Base-by-base conservation (phyloP, 2,329 filamentous ascomycete species). In the Exophiala alcalophila region DNA sequence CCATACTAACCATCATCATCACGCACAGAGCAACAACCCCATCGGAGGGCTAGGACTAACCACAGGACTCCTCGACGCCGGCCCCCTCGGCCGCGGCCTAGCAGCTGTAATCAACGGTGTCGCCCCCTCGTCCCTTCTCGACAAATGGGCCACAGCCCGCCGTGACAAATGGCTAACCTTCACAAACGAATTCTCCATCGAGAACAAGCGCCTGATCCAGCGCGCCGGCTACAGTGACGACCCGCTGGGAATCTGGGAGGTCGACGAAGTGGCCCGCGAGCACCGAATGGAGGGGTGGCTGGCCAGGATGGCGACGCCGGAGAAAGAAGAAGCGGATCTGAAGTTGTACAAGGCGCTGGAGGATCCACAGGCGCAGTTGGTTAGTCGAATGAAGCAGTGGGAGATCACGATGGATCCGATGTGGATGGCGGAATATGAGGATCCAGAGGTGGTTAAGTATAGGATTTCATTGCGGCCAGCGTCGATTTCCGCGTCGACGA, bases 21-120 rank as follows among this genome's bases (percentile, higher is more conserved):
- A 16, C n/a, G 15, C 5, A 5, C n/a, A 50, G 47, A 49, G 44
- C 14, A 53, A 53, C 33, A 55, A 55, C 27, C 52, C 52, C 18
- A 49, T 55, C 19, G 48, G 50, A 11, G 52, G 50, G 4, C 40
- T 55, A 2, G 52, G 52, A 10, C 16, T 55, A 29, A 55, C 52
- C 8, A 50, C 44, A 4, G 52, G 52, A 7, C 44, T 55, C 7
- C 25, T 52, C 1, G 52, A 55, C 15, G 52, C 47, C 11, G 48
- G 42, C 3, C 37, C 40, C 4, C 29, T 50, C 4, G 50, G 50
- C 8, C 35, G 42, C 8, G 49, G 45, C 16, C 35, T 52, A 4
- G 39, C n/a, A n/a, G 41, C 40, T 2, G 42, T 49, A 20, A 43
- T 52, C 32, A 39, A 43, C 19, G 48, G 48, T 10, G 28, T 14